Percentiles rank a stretch among this genome's conserved stretches.
Conservation (phyloP, 1,139 yeast species). For the Suhomyces ambrosiae region DNA sequence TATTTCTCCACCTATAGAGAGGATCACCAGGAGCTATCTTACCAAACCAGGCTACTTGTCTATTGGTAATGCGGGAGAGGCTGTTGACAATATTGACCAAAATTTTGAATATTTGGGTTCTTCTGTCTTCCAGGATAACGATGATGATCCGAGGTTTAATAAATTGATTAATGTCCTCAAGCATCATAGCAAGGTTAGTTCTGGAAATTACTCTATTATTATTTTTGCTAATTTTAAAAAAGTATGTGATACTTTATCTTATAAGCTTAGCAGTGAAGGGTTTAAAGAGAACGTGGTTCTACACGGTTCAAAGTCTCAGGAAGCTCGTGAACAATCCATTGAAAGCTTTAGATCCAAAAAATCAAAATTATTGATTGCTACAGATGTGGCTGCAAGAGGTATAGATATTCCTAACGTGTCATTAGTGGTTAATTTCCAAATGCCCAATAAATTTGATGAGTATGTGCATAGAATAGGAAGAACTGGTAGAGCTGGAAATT, state of each 20-base stretch:
- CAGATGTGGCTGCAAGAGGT: conserved; percentile 97
- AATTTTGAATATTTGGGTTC: conserved; percentile 53
- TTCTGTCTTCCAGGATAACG: conserved; percentile 18
- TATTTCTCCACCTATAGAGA: conserved; percentile 73
- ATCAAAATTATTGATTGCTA: conserved; percentile 70
- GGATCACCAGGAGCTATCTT: conserved; percentile 63
- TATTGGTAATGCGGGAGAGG: conserved; percentile 66
- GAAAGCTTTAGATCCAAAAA: conserved; percentile 61
- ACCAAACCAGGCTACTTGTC: conserved; percentile 62
- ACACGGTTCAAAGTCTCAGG: conserved; percentile 89
- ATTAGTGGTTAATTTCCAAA: conserved; percentile 81
- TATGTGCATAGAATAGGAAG: conserved; percentile 95
- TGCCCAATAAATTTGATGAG: conserved; percentile 70
- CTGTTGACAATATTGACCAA: conserved; percentile 70
- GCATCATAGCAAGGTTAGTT: conserved; percentile 27
- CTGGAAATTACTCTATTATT: conserved; percentile 54
- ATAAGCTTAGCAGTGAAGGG: conserved; percentile 48
- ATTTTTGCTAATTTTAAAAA: conserved; percentile 79
- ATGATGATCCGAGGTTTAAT: conserved; percentile 27
- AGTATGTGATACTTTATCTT: conserved; percentile 67
- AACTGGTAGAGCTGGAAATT: conserved; percentile 91
- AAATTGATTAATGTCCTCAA: conserved; percentile 29
- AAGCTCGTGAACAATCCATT: conserved; percentile 81
- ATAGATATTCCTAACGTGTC: conserved; percentile 83
- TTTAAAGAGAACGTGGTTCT: conserved; percentile 56